Evolutionary conservation across 805 yeast species (phyloP), one percentile per base, ranked within the genome.

Genomic region (Candida michaelii): DNA sequence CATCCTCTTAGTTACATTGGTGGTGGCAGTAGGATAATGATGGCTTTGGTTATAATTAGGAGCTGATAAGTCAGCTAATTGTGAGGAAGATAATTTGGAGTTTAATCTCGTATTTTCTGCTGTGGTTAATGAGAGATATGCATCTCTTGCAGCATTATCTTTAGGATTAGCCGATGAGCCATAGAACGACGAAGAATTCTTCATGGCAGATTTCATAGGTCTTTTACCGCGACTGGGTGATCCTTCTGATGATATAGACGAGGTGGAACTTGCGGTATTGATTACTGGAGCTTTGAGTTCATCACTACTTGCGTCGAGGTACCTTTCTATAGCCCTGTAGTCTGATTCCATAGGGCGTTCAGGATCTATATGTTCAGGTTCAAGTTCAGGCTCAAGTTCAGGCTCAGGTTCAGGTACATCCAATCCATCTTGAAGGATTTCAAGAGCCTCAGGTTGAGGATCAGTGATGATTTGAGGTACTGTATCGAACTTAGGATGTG

Each of bases 81-180:
- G 65, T 4, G 69, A 50, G 0, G 74, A 52, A 5, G 81, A 72
- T 55, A 79, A 58, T 46, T 76, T 74, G 1, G 91, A 84, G 61
- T 85, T 85, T 43, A 83, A 56, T 45, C 89, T 71, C 0, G 93
- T 85, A 58, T 85, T 85, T 55, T 85, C 89, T 1, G 90, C 90
- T 0, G 93, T 85, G 1, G 90, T 74, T 41, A 83, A 61, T 0
- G 87, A 80, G 33, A 83, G 55, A 52, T 83, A 83, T 0, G 86
- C 89, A 45, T 74, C 76, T 19, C 76, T 76, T 0, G 87, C 86
- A 1, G 84, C 70, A 45, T 58, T 65, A 18, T 29, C 41, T 27
- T 27, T 44, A 12, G 36, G 45, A 4, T 42, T 27, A 13, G 40
- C 34, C 13, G 36, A 27, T 4, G 52, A 31, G 23, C 47, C 48